Percentiles rank a stretch among this genome's conserved stretches.
These are phyloP conservation scores for Purpureocillium takamizusanense DNA, from an alignment of 2,329 filamentous ascomycete genomes.

Conservation along the genomic window DNA sequence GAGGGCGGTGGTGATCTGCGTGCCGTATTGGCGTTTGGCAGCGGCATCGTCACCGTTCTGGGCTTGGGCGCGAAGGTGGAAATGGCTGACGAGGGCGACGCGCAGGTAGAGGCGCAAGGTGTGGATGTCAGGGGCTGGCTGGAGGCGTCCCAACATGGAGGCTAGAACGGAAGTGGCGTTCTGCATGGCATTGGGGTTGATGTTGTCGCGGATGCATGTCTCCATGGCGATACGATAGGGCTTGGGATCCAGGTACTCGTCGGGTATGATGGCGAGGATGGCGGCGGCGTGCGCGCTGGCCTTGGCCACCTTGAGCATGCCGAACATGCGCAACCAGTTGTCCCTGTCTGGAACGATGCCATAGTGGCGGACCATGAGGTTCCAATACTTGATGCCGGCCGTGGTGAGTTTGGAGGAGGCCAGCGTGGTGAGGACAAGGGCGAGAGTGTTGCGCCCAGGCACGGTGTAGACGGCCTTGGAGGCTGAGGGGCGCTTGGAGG, in stretches of 20 bases:
- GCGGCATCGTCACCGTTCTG: slow-evolving; percentile 18
- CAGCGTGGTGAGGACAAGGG: slow-evolving; percentile 59
- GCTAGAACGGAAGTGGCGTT: slow-evolving; percentile 58
- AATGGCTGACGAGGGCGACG: slow-evolving; percentile 39
- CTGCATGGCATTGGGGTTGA: slow-evolving; percentile 60
- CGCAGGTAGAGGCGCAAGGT: slow-evolving; percentile 48
- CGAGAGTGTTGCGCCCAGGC: slow-evolving; percentile 52
- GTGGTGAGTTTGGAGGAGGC: slow-evolving; percentile 49
- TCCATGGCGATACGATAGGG: slow-evolving; percentile 67
- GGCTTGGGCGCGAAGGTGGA: slow-evolving; percentile 23
- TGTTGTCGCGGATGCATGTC: slow-evolving; percentile 66
- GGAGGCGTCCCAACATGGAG: slow-evolving; percentile 40
- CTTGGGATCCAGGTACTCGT: slow-evolving; percentile 30
- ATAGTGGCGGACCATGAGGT: slow-evolving; percentile 52
- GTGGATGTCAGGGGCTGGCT: slow-evolving; percentile 36
- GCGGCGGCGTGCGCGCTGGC: slow-evolving; percentile 53
- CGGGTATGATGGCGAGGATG: slow-evolving; percentile 48
- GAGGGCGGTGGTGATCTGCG: slow-evolving; percentile 41
- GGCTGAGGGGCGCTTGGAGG: slow-evolving; percentile 2
- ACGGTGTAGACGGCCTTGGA: slow-evolving; percentile 24
- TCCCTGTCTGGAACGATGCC: slow-evolving; percentile 61
- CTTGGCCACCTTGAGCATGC: slow-evolving; percentile 55
- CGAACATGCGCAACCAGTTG: slow-evolving; percentile 62
- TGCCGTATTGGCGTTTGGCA: slow-evolving; percentile 35
- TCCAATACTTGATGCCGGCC: slow-evolving; percentile 71